A percentile compares a stretch with the other conserved stretches of the same genome.
These are phyloP conservation scores for Penicillium cataractarum DNA, from an alignment of 495 filamentous ascomycete species.

Conservation along the genomic window DNA sequence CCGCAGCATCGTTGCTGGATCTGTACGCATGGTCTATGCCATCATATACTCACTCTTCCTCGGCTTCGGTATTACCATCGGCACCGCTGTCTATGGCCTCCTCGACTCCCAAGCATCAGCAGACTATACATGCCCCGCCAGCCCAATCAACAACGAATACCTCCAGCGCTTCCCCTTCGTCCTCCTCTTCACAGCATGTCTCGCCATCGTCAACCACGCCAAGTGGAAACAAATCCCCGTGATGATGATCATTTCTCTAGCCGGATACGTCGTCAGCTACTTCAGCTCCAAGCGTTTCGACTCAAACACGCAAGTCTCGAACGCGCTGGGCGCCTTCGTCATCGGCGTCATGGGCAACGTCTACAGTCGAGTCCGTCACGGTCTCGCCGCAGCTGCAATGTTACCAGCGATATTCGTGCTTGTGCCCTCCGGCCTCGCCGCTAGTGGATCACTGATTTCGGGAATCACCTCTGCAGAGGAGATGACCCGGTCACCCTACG, in stretches of 20 bases:
- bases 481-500: conserved; percentile 59
- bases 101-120: conserved; percentile 76
- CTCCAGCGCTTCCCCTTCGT: conserved; percentile 71
- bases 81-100: conserved; percentile 85
- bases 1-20: conserved; percentile 82
- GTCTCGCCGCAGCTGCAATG: conserved; percentile 84
- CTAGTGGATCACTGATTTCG: conserved; percentile 78
- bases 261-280: conserved; percentile 86
- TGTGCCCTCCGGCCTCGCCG: conserved; percentile 87
- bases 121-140: conserved; percentile 65
- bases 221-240: conserved; percentile 88
- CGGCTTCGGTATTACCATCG: conserved; percentile 96
- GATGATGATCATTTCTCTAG: conserved; percentile 81
- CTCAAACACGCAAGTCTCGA: conserved; percentile 76
- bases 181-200: conserved; percentile 75
- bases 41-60: conserved; percentile 95
- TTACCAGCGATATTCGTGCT: conserved; percentile 94
- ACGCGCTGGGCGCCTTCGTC: conserved; percentile 81
- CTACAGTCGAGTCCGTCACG: conserved; percentile 82
- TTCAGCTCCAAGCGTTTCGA: conserved; percentile 73
- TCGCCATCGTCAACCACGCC: conserved; percentile 85
- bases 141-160: conserved; percentile 55
- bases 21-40: conserved; percentile 93
- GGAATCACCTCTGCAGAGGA: conserved; percentile 84
- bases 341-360: conserved; percentile 87